These are phyloP conservation scores for Fallopia convolvulus DNA, from an alignment of 148 eudicot species.

Conservation along the genomic window DNA sequence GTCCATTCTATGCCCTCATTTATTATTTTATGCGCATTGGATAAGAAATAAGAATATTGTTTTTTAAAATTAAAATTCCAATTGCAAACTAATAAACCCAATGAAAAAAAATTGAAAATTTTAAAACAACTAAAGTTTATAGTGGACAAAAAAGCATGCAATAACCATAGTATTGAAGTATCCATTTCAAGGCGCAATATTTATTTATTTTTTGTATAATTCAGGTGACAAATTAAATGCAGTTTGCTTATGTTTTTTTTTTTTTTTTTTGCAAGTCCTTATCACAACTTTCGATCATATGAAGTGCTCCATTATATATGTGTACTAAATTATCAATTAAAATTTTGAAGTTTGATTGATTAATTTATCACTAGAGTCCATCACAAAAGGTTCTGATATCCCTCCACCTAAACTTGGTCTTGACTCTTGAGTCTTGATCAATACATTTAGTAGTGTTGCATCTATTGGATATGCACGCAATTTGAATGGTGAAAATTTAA, in stretches of 20 bases:
- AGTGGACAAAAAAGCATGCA: conserved; percentile 8
- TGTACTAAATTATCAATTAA: neutral
- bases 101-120: too few relatives aligned
- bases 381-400: too few relatives aligned
- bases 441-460: too few relatives aligned
- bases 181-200: neutral
- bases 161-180: neutral
- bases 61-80: too few relatives aligned
- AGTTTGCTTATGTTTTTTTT: neutral
- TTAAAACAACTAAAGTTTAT: too few relatives aligned
- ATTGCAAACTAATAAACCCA: too few relatives aligned
- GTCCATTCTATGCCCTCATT: too few relatives aligned
- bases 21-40: too few relatives aligned
- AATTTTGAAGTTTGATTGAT: neutral
- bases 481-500: too few relatives aligned
- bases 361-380: neutral
- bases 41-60: too few relatives aligned
- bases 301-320: neutral
- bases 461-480: too few relatives aligned
- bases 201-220: neutral
- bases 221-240: neutral
- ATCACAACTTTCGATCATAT: neutral
- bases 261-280: neutral
- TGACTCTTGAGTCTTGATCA: neutral
- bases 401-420: neutral